Conservation (phyloP, 1,284 basidiomycete species). For the Pseudozyma thailandica region DNA sequence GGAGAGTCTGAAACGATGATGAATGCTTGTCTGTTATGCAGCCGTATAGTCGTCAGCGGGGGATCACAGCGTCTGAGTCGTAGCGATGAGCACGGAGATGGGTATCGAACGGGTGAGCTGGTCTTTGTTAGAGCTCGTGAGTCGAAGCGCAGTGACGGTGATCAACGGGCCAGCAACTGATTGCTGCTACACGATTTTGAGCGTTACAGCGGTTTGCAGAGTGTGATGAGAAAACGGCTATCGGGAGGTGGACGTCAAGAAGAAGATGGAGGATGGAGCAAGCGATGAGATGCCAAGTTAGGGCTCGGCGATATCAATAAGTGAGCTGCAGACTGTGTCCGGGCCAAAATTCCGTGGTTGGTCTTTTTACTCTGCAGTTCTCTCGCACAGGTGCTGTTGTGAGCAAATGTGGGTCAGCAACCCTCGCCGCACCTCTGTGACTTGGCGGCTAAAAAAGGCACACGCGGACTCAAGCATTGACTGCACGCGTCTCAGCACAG, state of each 20-base stretch:
- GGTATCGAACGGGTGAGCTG: neutral
- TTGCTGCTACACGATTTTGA: too few relatives aligned
- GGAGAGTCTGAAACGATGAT: too few relatives aligned
- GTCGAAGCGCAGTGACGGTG: neutral
- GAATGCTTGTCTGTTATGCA: too few relatives aligned
- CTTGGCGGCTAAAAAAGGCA: too few relatives aligned
- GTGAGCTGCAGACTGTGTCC: slow-evolving; percentile 7
- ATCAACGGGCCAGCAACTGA: too few relatives aligned
- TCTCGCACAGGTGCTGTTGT: too few relatives aligned
- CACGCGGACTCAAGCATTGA: neutral
- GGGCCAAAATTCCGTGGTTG: too few relatives aligned
- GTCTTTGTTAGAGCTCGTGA: neutral
- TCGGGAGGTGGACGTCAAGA: neutral
- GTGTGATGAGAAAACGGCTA: neutral
- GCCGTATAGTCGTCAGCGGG: too few relatives aligned
- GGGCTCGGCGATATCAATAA: slow-evolving; percentile 14
- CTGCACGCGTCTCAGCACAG: slow-evolving; percentile 7
- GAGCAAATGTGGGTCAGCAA: neutral
- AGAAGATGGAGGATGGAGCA: neutral
- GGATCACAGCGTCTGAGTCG: too few relatives aligned
- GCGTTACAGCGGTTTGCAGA: neutral
- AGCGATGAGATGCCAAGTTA: neutral
- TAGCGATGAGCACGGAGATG: too few relatives aligned
- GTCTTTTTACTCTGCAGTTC: too few relatives aligned
- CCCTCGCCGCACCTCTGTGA: neutral